Conservation (phyloP, 2,329 filamentous ascomycete species). For the Dactylellina drechsleri region DNA sequence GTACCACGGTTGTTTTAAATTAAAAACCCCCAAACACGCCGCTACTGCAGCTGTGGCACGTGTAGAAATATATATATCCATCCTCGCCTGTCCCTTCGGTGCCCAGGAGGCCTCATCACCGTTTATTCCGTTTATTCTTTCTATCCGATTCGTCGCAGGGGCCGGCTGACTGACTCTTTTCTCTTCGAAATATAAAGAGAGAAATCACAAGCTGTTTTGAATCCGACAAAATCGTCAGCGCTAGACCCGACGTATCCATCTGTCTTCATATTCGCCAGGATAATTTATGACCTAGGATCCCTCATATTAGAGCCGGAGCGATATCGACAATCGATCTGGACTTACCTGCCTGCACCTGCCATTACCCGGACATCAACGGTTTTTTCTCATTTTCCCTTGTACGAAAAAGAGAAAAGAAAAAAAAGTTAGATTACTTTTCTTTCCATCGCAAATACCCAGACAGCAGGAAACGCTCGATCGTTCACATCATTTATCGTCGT, state of each 20-base stretch:
- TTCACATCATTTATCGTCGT: slow-evolving; percentile 19
- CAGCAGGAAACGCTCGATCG: neutral
- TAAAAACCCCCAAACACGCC: neutral
- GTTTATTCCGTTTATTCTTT: neutral
- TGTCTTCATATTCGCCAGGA: neutral
- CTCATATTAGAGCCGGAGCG: slow-evolving; percentile 15
- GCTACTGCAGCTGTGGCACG: too few relatives aligned
- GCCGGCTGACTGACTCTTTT: slow-evolving; percentile 7
- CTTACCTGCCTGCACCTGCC: neutral
- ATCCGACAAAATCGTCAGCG: slow-evolving; percentile 26
- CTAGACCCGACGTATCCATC: slow-evolving; percentile 6
- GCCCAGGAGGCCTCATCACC: neutral
- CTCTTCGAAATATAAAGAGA: neutral
- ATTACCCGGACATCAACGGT: neutral
- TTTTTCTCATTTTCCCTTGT: slow-evolving; percentile 17
- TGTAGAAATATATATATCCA: neutral
- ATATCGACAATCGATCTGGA: slow-evolving; percentile 30
- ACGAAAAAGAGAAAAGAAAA: neutral
- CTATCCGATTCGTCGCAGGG: too few relatives aligned
- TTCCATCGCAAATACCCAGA: too few relatives aligned
- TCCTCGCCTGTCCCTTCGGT: slow-evolving; percentile 1
- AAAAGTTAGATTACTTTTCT: too few relatives aligned
- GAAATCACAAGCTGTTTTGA: slow-evolving; percentile 27
- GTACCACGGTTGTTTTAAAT: slow-evolving; percentile 49
- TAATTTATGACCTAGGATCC: slow-evolving; percentile 11